Percentiles rank a stretch among this genome's conserved stretches.
phyloP scores from a whole-genome alignment of 306 rosid species.

The Prunus mongolica region DNA sequence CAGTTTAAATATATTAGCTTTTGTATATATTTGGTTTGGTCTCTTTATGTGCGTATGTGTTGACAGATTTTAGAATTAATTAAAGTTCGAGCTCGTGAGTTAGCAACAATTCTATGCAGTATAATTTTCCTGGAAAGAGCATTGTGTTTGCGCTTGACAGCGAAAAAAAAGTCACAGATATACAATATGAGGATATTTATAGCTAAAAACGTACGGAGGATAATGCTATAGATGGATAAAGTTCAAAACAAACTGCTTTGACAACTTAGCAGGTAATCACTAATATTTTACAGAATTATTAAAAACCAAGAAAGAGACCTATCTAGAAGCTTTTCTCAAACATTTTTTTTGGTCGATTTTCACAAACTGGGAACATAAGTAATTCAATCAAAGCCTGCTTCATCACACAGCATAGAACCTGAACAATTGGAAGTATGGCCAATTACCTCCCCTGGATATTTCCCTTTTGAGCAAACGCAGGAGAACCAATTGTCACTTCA shows the following conservation, averaged over 20 bases:
- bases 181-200: not conserved
- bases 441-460: conserved; percentile 47
- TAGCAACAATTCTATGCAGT: not conserved
- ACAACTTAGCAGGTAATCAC: not conserved
- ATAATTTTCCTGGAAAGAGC: not conserved
- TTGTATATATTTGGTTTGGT: not conserved
- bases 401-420: not conserved
- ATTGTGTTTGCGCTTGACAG: not conserved
- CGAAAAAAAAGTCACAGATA: not conserved
- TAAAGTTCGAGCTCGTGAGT: not conserved
- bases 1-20: not conserved
- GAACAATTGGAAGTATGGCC: not conserved
- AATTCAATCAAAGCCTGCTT: not conserved
- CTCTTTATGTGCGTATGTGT: not conserved
- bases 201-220: not conserved
- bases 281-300: not conserved
- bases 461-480: conserved; percentile 37
- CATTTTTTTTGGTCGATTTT: not conserved
- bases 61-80: not conserved
- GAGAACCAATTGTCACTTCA: conserved; percentile 22
- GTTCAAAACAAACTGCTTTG: not conserved
- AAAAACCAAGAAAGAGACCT: not conserved
- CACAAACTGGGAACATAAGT: not conserved
- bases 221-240: not conserved
- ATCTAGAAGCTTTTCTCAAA: not conserved